Base-by-base conservation (phyloP, 176 grass and related monocot genomes). In the Calamus simplicifolius region DNA sequence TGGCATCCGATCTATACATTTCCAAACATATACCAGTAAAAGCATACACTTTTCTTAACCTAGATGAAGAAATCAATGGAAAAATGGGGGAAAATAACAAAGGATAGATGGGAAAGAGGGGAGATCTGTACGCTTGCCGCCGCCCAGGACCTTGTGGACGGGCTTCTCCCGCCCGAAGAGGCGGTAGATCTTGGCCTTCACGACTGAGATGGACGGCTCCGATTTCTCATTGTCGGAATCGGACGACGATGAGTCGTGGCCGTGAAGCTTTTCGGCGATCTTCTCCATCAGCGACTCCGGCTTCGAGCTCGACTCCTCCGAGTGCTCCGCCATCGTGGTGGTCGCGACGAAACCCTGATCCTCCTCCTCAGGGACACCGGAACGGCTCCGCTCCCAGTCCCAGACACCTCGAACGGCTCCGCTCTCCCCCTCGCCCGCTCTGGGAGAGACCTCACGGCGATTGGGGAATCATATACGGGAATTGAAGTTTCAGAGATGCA, bases 121-220 rank as follows among this genome's bases (percentile, higher is more conserved):
- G 62, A 66, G 6, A 38, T 52, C 0, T 80, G 16, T 88, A 98
- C 93, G 69, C 64, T 98, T 92, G 72, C 93, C 84, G 53, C 84
- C 86, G 19, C 90, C 86, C 53, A 95, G 77, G 4, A 80, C 86
- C 75, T 56, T 63, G 61, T 95, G 90, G 18, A 90, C 82, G 29
- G 86, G 79, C 48, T 79, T 86, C 56, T 89, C 82, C 62, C 79
- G 68, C 23, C 90, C 82, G 19, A 89, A 68, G 18, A 89, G 65
- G 48, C 80, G 61, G 57, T 80, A 75, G 59, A 73, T 71, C 59
- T 61, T 70, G 1, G 79, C 3, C 73, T 52, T 79, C 23, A 63
- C 55, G 31, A 49, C 1, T 1, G 50, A 30, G 27, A 53, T 5
- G 48, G 70, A 57, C 21, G 51, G 67, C 63, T n/a, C 66, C 27